phyloP scores from a whole-genome alignment of 148 eudicot species.

The Rhododendron kiyosumense region DNA sequence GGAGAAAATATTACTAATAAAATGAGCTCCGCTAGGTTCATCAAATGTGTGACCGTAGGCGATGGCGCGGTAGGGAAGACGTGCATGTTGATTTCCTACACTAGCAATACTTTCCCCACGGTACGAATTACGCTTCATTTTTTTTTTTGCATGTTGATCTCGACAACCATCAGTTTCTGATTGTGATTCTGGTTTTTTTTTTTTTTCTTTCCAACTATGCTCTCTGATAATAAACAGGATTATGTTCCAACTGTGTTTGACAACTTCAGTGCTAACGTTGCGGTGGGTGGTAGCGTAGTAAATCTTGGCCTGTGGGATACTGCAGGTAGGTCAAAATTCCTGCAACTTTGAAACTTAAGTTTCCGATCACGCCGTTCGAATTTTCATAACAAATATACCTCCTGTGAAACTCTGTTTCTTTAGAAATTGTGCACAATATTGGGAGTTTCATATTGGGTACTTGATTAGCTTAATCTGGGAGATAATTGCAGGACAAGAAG shows the following conservation, averaged over 20 bases:
- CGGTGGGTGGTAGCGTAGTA: slow-evolving; percentile 58
- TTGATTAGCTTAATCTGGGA: background rate
- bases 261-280: slow-evolving; percentile 66
- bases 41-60: slow-evolving; percentile 45
- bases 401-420: background rate
- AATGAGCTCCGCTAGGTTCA: slow-evolving; percentile 34
- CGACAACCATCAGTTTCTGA: background rate
- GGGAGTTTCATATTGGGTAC: background rate
- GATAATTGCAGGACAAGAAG: slow-evolving; percentile 61
- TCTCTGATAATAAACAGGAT: slow-evolving; percentile 32
- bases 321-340: slow-evolving; percentile 32
- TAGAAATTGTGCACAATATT: background rate
- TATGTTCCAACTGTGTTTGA: slow-evolving; percentile 67
- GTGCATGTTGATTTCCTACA: slow-evolving; percentile 43
- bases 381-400: background rate
- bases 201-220: background rate
- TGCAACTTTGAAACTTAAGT: background rate
- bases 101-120: slow-evolving; percentile 45
- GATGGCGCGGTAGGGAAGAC: slow-evolving; percentile 51
- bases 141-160: background rate
- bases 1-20: background rate
- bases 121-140: slow-evolving; percentile 10
- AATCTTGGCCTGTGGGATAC: slow-evolving; percentile 68
- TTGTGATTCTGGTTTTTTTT: background rate
- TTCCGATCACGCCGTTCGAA: background rate